These are phyloP conservation scores for Spizellomyces sp. DNA, from an alignment of 192 early-diverging fungal species.

Conservation along the genomic window DNA sequence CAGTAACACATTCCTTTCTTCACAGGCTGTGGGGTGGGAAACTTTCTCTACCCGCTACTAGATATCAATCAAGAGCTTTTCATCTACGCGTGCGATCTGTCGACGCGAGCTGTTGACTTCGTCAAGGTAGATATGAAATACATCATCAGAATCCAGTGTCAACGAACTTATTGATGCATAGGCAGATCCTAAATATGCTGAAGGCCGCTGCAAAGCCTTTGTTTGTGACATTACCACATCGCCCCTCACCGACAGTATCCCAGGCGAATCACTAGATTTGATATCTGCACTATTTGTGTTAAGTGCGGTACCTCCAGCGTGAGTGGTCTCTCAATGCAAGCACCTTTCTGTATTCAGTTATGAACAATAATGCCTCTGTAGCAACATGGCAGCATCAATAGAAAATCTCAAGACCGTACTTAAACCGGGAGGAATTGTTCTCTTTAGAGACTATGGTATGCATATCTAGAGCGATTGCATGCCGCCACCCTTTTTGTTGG, in stretches of 20 bases:
- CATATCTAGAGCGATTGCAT: too few relatives aligned
- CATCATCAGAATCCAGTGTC: background rate
- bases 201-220: constrained; percentile 45
- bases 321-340: constrained; percentile 23
- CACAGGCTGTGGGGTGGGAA: constrained; percentile 58
- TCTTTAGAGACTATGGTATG: constrained; percentile 54
- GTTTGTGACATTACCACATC: constrained; percentile 55
- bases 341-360: background rate
- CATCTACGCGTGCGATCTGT: constrained; percentile 59
- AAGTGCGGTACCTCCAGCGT: constrained; percentile 55
- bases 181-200: constrained; percentile 45
- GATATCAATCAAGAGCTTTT: constrained; percentile 47
- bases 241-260: constrained; percentile 37
- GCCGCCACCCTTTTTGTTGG: too few relatives aligned
- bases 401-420: constrained; percentile 45
- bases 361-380: constrained; percentile 9
- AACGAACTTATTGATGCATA: background rate
- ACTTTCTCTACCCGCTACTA: constrained; percentile 58
- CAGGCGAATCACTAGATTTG: constrained; percentile 43
- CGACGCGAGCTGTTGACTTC: constrained; percentile 51
- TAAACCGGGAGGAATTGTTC: constrained; percentile 49
- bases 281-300: constrained; percentile 53
- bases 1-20: too few relatives aligned
- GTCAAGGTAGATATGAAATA: constrained; percentile 31
- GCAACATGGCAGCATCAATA: constrained; percentile 38